phyloP scores from a whole-genome alignment of 2,329 filamentous ascomycete species.

The Colletotrichum eremochloae region DNA sequence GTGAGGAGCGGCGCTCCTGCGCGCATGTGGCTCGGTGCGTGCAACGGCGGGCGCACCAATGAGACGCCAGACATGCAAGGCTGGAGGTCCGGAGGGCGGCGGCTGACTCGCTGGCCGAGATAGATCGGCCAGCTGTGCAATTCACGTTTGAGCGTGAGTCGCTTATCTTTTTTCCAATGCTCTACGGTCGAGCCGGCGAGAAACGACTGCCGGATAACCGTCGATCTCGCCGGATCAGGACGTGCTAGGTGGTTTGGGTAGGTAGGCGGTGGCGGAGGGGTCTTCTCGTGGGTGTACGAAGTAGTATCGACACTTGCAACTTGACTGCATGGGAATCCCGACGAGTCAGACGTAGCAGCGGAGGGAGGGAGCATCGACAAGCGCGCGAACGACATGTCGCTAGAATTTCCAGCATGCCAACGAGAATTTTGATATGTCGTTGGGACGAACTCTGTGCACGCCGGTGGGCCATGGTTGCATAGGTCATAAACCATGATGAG shows the following conservation, averaged over 20 bases:
- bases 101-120: constrained; percentile 40
- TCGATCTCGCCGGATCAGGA: constrained; percentile 34
- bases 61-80: constrained; percentile 30
- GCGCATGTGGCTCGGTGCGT: constrained; percentile 35
- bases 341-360: constrained; percentile 12
- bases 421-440: not conserved
- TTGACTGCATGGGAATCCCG: constrained; percentile 23
- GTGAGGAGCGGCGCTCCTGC: constrained; percentile 29
- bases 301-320: not conserved
- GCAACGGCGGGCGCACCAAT: constrained; percentile 27
- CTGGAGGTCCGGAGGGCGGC: constrained; percentile 27
- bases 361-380: constrained; percentile 6
- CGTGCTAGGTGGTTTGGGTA: not conserved
- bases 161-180: constrained; percentile 12
- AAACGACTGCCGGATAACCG: constrained; percentile 35
- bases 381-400: constrained; percentile 12
- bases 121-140: constrained; percentile 35
- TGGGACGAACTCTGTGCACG: constrained; percentile 25
- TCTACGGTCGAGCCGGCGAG: constrained; percentile 25
- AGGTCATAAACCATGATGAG: not conserved
- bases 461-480: constrained; percentile 5
- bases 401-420: constrained; percentile 1
- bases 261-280: not conserved
- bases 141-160: constrained; percentile 37
- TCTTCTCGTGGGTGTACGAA: constrained; percentile 10